Base-by-base conservation (phyloP, 2,329 filamentous ascomycete genomes). In the Penicillium griseofulvum region DNA sequence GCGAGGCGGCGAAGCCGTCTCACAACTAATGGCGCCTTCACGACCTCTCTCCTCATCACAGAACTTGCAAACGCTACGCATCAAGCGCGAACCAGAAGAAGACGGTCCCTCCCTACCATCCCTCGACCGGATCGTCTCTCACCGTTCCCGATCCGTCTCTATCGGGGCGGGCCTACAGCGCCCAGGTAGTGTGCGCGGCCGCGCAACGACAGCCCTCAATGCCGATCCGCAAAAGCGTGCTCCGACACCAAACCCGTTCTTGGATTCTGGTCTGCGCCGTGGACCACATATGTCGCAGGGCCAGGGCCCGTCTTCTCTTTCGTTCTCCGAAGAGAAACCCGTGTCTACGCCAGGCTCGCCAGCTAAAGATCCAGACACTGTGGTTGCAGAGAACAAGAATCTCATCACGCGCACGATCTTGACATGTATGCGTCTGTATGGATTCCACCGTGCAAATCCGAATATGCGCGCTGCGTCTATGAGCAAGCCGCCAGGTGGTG, bases 391-490 rank as follows among this genome's bases (percentile, higher is more conserved):
- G 28, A 77, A 77, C 44, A 76, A 76, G 54, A 70, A 71, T 38
- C 63, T 72, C 19, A 71, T 76, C 31, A 74, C 72, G 9, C 71
- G 74, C 43, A 76, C 73, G 2, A 75, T 76, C 8, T 57, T 77
- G 50, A 77, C 74, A 1, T 75, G 73, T 55, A 74, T 77, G 74
- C 73, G 74, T 11, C 59, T 77, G 4, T 77, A 76, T 51, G 74
- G 74, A 1, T 77, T 70, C 56, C 70, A 75, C 60, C 71, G 74
- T 19, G 60, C 70, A 3, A 61, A 63, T 19, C 60, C 70, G 6
- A 61, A 63, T 5, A 60, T 55, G 24, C 67, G 65, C 31, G 57
- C 66, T 10, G 12, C 45, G 6, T 56, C 61, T 7, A 58, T 56
- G n/a, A 57, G 48, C 46, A 68, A 65, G 34, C 22, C 36, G 2